Conservation (phyloP, 805 yeast genomes). For the Saccharomycopsis oosterbeekiorum region DNA sequence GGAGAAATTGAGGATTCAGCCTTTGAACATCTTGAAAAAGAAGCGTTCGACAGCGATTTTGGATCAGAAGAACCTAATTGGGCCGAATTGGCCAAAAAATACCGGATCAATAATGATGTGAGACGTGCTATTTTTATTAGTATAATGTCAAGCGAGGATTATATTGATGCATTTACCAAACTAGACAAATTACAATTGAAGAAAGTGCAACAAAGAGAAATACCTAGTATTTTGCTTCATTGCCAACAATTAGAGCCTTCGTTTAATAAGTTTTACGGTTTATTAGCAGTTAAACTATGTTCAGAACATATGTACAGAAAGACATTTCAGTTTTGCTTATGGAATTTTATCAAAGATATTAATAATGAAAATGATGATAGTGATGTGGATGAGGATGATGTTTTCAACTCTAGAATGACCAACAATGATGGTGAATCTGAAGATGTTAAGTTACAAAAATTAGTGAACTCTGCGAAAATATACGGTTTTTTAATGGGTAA, state of each 20-base stretch:
- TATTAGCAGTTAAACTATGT: conserved; percentile 69
- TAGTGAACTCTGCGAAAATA: conserved; percentile 68
- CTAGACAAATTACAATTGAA: conserved; percentile 72
- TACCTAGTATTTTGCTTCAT: conserved; percentile 75
- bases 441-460: conserved; percentile 44
- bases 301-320: conserved; percentile 66
- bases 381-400: conserved; percentile 22
- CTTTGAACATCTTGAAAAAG: conserved; percentile 27
- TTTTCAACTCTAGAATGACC: conserved; percentile 20
- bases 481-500: conserved; percentile 71
- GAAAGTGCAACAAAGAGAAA: conserved; percentile 73
- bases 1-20: conserved; percentile 12
- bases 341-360: conserved; percentile 74
- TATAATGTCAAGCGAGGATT: conserved; percentile 92
- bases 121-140: conserved; percentile 91
- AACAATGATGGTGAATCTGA: conserved; percentile 35
- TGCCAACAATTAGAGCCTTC: conserved; percentile 76
- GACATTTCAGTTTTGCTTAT: conserved; percentile 77
- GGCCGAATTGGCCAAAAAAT: conserved; percentile 75
- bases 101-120: conserved; percentile 91
- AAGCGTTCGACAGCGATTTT: conserved; percentile 44
- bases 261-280: conserved; percentile 84
- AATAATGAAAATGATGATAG: conserved; percentile 35
- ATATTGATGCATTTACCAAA: conserved; percentile 74
- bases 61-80: conserved; percentile 77